Base-by-base conservation (phyloP, 2,329 filamentous ascomycete genomes). In the Colletotrichum euphorbiae region DNA sequence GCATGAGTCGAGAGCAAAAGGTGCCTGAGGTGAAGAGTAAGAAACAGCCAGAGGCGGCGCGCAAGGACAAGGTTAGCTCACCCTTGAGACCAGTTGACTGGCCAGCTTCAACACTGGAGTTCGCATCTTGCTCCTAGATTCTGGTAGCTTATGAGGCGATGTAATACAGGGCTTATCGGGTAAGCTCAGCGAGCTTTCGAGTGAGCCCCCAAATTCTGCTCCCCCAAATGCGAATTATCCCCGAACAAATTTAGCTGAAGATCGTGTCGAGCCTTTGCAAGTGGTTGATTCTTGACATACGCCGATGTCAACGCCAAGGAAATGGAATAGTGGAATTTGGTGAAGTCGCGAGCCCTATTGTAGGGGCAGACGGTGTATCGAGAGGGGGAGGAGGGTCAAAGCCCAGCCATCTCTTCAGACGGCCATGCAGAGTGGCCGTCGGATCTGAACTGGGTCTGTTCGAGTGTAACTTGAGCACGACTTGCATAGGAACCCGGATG, bases 381-480 rank as follows among this genome's bases (percentile, higher is more conserved):
- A 57, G 60, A 58, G 61, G 31, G 24, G 51, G 40, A 45, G 15
- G 24, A 48, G 46, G 65, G 65, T 68, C 65, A 68, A 65, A 68
- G 60, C 60, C 61, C 45, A 40, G 46, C 46, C 65, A 68, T 68
- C 40, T 57, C 65, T 57, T 68, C 60, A 65, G 65, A 65, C 45
- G 45, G 31, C 65, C 65, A 64, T 58, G 13, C 38, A n/a, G n/a
- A 17, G 33, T n/a, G 60, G 45, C 31, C 12, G 48, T 19, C 31
- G 12, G n/a, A 17, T 15, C 12, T 31, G 19, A 9, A 7, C 48
- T 33, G 38, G 8, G 55, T 52, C 19, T 45, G 60, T 40, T 57
- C 24, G 38, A 7, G 40, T 13, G 6, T 24, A 28, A 19, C 21
- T 21, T 46, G 59, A 21, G 19, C 33, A 28, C 15, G 19, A 38